Conservation (phyloP, 2,329 filamentous ascomycete genomes). For the Fusarium vanettenii region DNA sequence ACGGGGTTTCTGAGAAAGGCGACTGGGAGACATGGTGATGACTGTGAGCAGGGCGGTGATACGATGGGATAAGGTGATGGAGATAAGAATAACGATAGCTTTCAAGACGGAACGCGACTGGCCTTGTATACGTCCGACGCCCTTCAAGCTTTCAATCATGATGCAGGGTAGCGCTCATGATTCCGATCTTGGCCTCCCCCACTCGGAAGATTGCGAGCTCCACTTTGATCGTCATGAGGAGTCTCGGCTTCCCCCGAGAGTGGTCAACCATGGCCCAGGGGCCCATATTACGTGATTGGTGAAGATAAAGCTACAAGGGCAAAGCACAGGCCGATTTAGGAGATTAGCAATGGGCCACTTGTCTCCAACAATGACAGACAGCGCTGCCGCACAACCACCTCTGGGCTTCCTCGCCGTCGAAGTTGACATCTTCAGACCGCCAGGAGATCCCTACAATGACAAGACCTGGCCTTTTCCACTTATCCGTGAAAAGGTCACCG, state of each 20-base stretch:
- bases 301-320: not conserved
- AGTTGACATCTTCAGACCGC: conserved; percentile 47
- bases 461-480: conserved; percentile 52
- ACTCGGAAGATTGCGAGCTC: not conserved
- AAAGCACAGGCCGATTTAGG: not conserved
- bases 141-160: not conserved
- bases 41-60: not conserved
- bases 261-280: conserved; percentile 1
- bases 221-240: not conserved
- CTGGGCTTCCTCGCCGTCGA: conserved; percentile 52
- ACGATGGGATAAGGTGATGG: not conserved
- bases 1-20: conserved; percentile 46
- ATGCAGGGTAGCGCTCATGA: not conserved
- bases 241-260: conserved; percentile 27
- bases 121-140: not conserved
- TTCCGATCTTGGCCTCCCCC: not conserved
- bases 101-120: not conserved
- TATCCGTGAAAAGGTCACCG: conserved; percentile 48
- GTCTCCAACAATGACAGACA: conserved; percentile 1
- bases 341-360: not conserved
- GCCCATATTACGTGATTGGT: not conserved
- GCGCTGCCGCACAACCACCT: conserved; percentile 31
- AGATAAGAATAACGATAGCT: not conserved
- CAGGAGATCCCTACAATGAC: conserved; percentile 51
- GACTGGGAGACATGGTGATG: conserved; percentile 26